These are phyloP conservation scores for Schwanniomyces occidentalis DNA, from an alignment of 805 yeast species.

Conservation along the genomic window DNA sequence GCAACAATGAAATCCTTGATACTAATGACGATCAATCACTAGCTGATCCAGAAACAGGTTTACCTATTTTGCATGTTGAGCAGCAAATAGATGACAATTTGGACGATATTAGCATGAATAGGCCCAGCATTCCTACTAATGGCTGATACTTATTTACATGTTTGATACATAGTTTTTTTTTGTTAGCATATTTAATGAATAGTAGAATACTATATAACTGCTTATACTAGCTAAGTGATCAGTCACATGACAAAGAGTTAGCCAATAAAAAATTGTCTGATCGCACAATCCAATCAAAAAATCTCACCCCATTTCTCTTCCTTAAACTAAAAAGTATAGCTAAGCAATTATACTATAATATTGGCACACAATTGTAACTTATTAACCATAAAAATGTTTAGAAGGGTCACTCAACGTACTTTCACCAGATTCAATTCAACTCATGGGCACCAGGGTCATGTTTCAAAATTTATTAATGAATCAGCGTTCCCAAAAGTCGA, in stretches of 20 bases:
- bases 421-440: conserved; percentile 39
- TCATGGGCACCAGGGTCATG: conserved; percentile 43
- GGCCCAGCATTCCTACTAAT: neutral
- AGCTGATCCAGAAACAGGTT: too few relatives aligned
- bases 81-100: neutral
- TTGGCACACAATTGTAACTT: neutral
- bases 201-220: too few relatives aligned
- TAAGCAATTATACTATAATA: too few relatives aligned
- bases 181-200: too few relatives aligned
- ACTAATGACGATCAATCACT: too few relatives aligned
- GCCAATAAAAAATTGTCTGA: conserved; percentile 13
- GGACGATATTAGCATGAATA: neutral
- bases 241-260: neutral
- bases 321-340: neutral
- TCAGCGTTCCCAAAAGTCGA: conserved; percentile 42
- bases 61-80: neutral
- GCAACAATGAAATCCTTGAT: neutral
- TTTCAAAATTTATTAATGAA: conserved; percentile 42
- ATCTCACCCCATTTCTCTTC: conserved; percentile 19
- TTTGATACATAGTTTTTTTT: too few relatives aligned
- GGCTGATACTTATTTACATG: too few relatives aligned
- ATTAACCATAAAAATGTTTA: conserved; percentile 37
- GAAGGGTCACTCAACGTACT: conserved; percentile 34
- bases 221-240: too few relatives aligned
- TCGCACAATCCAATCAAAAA: conserved; percentile 4